Evolutionary conservation across 495 filamentous ascomycete genomes (phyloP), one percentile per base, ranked within the genome.

Genomic region (Podospora bellae-mahoneyi): DNA sequence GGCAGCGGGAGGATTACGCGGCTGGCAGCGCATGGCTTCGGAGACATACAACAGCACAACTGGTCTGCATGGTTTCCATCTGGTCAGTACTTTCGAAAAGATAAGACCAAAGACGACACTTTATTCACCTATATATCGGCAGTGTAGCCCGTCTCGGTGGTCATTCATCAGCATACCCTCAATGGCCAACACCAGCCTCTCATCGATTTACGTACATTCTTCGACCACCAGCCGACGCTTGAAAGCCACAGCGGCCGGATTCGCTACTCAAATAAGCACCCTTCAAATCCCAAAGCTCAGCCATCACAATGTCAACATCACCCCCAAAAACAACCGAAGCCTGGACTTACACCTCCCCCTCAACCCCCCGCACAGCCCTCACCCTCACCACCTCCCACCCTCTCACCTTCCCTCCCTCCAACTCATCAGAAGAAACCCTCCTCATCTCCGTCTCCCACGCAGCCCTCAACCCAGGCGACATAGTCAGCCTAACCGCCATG

Each of bases 391-490:
- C 66, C 39, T 59, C 72, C 26, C 69, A 78, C 34, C 69, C 75
- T 4, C 63, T 66, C 28, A 55, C 67, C 44, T 64, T 66, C 69
- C 28, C 69, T 73, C 10, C 44, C 54, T 30, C 60, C 65, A 59
- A 54, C 66, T 53, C 68, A 28, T 27, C 32, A 20, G 68, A 73
- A 66, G 70, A 75, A 64, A 69, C 66, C 44, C 68, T 82, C 65
- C 76, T 79, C 27, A 62, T 84, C 64, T 71, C 73, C 61, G 68
- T 81, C 34, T 67, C 73, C 64, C 73, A 81, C 72, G 75, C 78
- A 4, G 74, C 77, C 44, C 77, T 84, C 62, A 80, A 80, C 73
- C 78, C 80, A 19, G 80, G 76, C 66, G 77, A 72, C n/a, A 69
- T 74, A 18, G 70, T 82, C 53, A 59, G 75, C 62, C 76, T 80